Evolutionary conservation across 2,329 filamentous ascomycete species (phyloP).

Genomic region (Lizonia empirigonia): DNA sequence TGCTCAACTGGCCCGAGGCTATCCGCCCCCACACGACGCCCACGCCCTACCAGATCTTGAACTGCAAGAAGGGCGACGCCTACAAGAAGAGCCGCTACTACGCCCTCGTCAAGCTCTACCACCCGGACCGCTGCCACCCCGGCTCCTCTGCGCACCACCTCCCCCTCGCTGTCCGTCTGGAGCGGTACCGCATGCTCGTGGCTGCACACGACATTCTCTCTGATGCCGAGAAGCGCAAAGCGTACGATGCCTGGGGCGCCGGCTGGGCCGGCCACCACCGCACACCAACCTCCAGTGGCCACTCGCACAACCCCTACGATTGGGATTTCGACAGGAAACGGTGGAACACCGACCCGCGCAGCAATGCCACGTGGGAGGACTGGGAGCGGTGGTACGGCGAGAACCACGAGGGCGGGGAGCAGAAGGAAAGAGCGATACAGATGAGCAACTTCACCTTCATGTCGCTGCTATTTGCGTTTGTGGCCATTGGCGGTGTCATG

Average conservation of each 20-base stretch:
- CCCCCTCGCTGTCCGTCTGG: slow-evolving; percentile 69
- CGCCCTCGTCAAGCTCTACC: slow-evolving; percentile 92
- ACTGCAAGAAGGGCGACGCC: slow-evolving; percentile 62
- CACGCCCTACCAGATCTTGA: slow-evolving; percentile 91
- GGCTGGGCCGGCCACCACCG: slow-evolving; percentile 68
- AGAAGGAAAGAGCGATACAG: slow-evolving; percentile 59
- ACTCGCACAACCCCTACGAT: slow-evolving; percentile 27
- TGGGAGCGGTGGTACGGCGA: slow-evolving; percentile 70
- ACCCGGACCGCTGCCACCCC: slow-evolving; percentile 71
- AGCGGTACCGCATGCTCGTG: slow-evolving; percentile 88
- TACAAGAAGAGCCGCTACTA: slow-evolving; percentile 89
- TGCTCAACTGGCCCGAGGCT: slow-evolving; percentile 41
- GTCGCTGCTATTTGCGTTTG: slow-evolving; percentile 70
- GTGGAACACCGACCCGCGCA: slow-evolving; percentile 54
- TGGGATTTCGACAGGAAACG: slow-evolving; percentile 35
- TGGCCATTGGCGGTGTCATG: slow-evolving; percentile 71
- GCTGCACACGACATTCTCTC: slow-evolving; percentile 88
- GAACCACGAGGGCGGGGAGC: slow-evolving; percentile 43
- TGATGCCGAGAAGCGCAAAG: slow-evolving; percentile 74
- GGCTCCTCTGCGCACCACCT: slow-evolving; percentile 50
- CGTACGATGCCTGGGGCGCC: slow-evolving; percentile 80
- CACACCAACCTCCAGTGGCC: slow-evolving; percentile 18
- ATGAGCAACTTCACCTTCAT: slow-evolving; percentile 83
- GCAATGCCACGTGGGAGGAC: slow-evolving; percentile 97
- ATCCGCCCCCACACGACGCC: slow-evolving; percentile 55